Base-by-base conservation (phyloP, 805 yeast species). In the Jamesozyma lodderae region DNA sequence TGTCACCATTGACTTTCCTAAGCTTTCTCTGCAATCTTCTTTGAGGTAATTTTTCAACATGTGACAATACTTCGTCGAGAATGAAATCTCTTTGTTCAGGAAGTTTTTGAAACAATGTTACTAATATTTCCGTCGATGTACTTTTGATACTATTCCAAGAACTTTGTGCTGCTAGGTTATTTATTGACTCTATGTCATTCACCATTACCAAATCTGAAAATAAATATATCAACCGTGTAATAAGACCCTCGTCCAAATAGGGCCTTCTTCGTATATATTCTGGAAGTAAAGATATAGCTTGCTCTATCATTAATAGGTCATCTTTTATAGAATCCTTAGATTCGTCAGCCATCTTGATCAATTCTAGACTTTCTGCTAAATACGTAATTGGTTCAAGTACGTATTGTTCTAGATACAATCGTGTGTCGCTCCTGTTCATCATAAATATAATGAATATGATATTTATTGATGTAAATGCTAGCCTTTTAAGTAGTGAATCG, bases 211-310 rank as follows among this genome's bases (percentile, higher is more conserved):
- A 28, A 18, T 52, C 57, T 4, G 52, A 43, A 16, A 55, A 57
- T 18, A 75, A 53, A 47, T 75, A 81, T 42, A 80, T 84, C 21
- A 83, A 48, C 43, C 70, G 72, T 0, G 86, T 77, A 8, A 80
- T 51, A 0, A 70, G 49, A 3, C 61, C 64, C 28, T 81, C 88
- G 38, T 75, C 74, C 29, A 68, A 36, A 30, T 48, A 47, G 7
- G 55, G 50, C 16, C 36, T 41, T 27, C 44, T 41, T 7, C 38
- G 26, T n/a, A 59, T 43, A 32, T 52, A 57, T 9, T 35, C 29
- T 7, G 59, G 57, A 5, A 59, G 39, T 15, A 48, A 39, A 7
- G 31, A 27, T 4, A 49, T 37, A 4, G 54, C 40, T n/a, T 49
- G 48, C 9, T 37, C 42, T n/a, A 55, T 29, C 15, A 44, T 29